These are phyloP conservation scores for Haplosporangium sp. DNA, from an alignment of 371 early-diverging fungal species.

Conservation along the genomic window DNA sequence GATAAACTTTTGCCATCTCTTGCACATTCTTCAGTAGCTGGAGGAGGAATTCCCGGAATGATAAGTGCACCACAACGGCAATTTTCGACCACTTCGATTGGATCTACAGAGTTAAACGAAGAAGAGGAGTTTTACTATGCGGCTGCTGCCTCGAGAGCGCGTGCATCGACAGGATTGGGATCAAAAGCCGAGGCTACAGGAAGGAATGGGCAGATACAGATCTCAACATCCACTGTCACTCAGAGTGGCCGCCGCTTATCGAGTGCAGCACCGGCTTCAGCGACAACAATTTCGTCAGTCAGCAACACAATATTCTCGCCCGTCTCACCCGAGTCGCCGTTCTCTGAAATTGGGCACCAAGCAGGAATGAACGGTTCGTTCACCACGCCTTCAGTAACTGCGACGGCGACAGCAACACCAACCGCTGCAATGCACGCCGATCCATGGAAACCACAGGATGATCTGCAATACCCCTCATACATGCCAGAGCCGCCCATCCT, in stretches of 20 bases:
- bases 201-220: neutral
- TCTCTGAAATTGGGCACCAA: too few relatives aligned
- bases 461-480: neutral
- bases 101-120: slow-evolving; percentile 27
- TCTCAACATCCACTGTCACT: neutral
- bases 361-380: neutral
- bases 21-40: neutral
- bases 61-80: neutral
- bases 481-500: slow-evolving; percentile 42
- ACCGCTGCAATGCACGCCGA: neutral
- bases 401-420: neutral
- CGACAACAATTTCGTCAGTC: slow-evolving; percentile 1
- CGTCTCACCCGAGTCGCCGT: neutral
- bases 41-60: neutral
- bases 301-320: neutral
- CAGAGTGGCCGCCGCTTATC: neutral
- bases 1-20: slow-evolving; percentile 6
- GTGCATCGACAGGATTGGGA: neutral
- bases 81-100: slow-evolving; percentile 24
- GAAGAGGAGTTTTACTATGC: slow-evolving; percentile 40
- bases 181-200: neutral
- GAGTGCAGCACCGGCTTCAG: neutral
- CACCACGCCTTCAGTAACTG: neutral
- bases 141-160: slow-evolving; percentile 19
- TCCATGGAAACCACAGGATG: neutral